phyloP scores from a whole-genome alignment of 139 green algal genomes.

The Volvox africanus region DNA sequence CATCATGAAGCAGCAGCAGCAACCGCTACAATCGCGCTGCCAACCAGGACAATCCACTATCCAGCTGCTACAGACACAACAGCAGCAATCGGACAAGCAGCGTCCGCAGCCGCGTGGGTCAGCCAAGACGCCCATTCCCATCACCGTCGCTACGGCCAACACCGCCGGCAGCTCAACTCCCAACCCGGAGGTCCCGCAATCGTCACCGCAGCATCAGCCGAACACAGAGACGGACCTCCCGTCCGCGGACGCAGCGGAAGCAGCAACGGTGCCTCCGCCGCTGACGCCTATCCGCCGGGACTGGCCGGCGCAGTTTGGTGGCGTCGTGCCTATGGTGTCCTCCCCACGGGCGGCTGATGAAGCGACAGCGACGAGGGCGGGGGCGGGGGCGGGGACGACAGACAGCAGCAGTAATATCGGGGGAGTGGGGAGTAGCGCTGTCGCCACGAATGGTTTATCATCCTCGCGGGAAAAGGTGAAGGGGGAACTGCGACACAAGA shows the following conservation, averaged over 20 bases:
- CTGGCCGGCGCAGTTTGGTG: constrained; percentile 7
- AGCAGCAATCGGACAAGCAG: background rate
- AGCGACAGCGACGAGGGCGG: background rate
- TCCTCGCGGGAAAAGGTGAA: too few relatives aligned
- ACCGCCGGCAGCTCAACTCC: background rate
- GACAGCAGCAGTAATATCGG: too few relatives aligned
- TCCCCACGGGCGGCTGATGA: background rate
- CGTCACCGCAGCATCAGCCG: too few relatives aligned
- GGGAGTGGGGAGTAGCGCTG: too few relatives aligned
- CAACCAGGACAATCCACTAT: background rate
- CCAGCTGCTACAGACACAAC: background rate
- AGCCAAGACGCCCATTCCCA: background rate
- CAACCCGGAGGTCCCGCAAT: too few relatives aligned
- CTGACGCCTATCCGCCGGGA: background rate
- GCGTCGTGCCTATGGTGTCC: background rate
- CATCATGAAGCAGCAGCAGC: background rate
- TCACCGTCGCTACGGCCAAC: background rate
- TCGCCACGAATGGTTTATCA: too few relatives aligned
- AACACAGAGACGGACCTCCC: background rate
- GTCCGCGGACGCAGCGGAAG: background rate
- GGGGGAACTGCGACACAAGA: too few relatives aligned
- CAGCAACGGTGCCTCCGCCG: background rate
- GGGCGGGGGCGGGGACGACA: too few relatives aligned
- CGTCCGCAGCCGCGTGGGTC: background rate
- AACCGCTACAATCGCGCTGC: background rate